phyloP scores from a whole-genome alignment of 2,329 filamentous ascomycete species.

The Nemania serpens region DNA sequence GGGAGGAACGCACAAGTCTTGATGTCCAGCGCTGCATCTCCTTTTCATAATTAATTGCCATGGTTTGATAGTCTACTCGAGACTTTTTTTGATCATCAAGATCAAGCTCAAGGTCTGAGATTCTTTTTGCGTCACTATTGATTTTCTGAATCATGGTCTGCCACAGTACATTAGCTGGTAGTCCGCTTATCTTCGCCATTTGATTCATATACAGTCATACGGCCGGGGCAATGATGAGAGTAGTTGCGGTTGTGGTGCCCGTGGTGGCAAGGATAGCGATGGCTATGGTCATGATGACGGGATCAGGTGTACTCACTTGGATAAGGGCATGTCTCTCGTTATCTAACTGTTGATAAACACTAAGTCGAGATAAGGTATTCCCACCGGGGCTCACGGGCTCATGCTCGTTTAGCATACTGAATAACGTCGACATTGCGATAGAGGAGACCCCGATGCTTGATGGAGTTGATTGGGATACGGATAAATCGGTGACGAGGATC shows the following conservation, averaged over 20 bases:
- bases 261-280: neutral
- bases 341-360: conserved; percentile 38
- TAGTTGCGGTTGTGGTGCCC: neutral
- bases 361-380: conserved; percentile 32
- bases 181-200: neutral
- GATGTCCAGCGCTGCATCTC: conserved; percentile 29
- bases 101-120: conserved; percentile 38
- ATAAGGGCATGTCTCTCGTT: conserved; percentile 37
- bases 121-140: conserved; percentile 33
- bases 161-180: conserved; percentile 21
- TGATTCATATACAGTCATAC: neutral
- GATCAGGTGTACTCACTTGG: conserved; percentile 31
- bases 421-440: conserved; percentile 23
- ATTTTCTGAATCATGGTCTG: conserved; percentile 38
- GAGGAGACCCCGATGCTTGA: neutral
- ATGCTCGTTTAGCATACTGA: conserved; percentile 33
- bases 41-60: conserved; percentile 30
- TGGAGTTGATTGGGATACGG: neutral
- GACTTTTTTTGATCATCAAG: conserved; percentile 38
- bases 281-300: neutral
- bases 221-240: neutral
- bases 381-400: conserved; percentile 23
- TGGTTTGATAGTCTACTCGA: conserved; percentile 35
- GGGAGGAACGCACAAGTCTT: conserved; percentile 35
- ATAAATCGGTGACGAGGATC: too few relatives aligned